Conservation (phyloP, 1,284 basidiomycete species). For the Exobasidium cylindrosporum region DNA sequence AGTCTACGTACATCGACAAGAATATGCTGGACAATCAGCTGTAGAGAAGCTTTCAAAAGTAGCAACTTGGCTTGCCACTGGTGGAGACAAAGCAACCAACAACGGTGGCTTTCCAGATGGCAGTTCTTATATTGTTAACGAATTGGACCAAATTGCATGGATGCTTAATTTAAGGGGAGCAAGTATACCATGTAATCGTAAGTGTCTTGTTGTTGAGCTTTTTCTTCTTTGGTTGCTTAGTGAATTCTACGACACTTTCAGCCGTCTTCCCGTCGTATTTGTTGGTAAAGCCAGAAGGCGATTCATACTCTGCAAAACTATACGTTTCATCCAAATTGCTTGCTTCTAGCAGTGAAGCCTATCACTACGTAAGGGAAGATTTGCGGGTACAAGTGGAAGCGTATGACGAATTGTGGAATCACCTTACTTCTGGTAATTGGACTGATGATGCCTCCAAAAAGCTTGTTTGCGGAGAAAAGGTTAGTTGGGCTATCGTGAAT, state of each 20-base stretch:
- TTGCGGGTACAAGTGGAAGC: conserved; percentile 26
- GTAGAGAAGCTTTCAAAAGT: conserved; percentile 47
- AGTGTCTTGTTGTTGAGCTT: conserved; percentile 6
- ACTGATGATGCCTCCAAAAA: conserved; percentile 10
- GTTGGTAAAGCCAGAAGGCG: conserved; percentile 18
- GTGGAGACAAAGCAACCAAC: neutral
- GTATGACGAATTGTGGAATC: conserved; percentile 34
- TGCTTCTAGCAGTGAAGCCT: conserved; percentile 7
- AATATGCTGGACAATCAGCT: conserved; percentile 66
- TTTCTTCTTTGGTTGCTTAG: too few relatives aligned
- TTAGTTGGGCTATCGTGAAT: conserved; percentile 38
- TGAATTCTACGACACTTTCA: too few relatives aligned
- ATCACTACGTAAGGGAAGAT: conserved; percentile 25
- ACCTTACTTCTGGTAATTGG: conserved; percentile 22
- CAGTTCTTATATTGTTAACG: conserved; percentile 33
- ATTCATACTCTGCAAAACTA: conserved; percentile 23
- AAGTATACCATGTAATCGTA: conserved; percentile 42
- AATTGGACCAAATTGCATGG: conserved; percentile 51
- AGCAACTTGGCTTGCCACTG: conserved; percentile 10
- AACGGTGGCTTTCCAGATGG: neutral
- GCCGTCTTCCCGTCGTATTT: conserved; percentile 48
- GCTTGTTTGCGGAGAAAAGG: conserved; percentile 37
- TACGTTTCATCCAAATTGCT: conserved; percentile 38
- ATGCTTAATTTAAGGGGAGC: conserved; percentile 47
- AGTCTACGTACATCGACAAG: conserved; percentile 71